A percentile compares a stretch with the other conserved stretches of the same genome.
These are phyloP conservation scores for Aegilops umbellulata DNA, from an alignment of 176 grass and related monocot genomes.

Conservation along the genomic window DNA sequence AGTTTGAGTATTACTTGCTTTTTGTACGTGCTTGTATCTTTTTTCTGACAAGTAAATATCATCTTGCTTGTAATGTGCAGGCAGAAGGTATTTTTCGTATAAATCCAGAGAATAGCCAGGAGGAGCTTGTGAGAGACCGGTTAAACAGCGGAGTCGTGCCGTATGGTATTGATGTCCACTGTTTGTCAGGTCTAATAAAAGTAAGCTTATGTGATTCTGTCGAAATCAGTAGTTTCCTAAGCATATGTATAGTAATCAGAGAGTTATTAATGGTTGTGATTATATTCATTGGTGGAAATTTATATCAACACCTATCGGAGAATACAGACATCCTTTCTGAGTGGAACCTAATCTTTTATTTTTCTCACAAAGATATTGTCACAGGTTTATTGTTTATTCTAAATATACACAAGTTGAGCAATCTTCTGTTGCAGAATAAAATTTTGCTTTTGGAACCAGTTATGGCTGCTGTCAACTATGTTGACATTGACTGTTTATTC, in stretches of 20 bases:
- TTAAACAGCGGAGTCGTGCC: conserved; percentile 66
- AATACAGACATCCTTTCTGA: conserved; percentile 8
- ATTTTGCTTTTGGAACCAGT: conserved; percentile 15
- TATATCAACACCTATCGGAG: background rate
- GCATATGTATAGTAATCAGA: background rate
- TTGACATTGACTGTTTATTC: background rate
- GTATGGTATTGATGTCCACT: conserved; percentile 76
- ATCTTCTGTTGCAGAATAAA: conserved; percentile 14
- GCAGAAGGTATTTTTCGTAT: conserved; percentile 88
- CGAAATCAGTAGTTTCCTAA: background rate
- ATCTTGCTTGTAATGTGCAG: conserved; percentile 29
- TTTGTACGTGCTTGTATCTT: background rate
- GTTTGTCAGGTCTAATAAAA: conserved; percentile 76
- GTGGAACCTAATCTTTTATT: background rate
- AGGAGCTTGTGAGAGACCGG: conserved; percentile 65
- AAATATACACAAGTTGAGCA: conserved; percentile 16
- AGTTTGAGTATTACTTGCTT: background rate
- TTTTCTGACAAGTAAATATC: conserved; percentile 21
- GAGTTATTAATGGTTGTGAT: background rate
- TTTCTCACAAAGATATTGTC: conserved; percentile 11
- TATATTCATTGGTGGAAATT: conserved; percentile 5
- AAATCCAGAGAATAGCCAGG: conserved; percentile 70
- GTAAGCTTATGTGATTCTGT: conserved; percentile 32
- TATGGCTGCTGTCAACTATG: background rate
- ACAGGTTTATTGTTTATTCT: background rate